Percentiles rank a stretch among this genome's conserved stretches.
Conservation (phyloP, 2,329 filamentous ascomycete species). For the Verticillium isaacii region DNA sequence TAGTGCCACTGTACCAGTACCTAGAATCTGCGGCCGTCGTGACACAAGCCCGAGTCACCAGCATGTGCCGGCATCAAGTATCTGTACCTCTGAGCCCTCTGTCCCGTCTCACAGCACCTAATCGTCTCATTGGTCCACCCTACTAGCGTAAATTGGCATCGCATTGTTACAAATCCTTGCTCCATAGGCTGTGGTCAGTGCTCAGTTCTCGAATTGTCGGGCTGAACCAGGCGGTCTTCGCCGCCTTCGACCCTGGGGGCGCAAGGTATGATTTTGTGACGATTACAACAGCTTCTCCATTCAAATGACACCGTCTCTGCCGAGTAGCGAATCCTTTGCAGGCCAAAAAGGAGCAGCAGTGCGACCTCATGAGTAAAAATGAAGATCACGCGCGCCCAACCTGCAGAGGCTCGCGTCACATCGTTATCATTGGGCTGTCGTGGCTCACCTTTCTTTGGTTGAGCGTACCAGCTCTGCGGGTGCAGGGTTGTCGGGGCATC, state of each 20-base stretch:
- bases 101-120: background rate
- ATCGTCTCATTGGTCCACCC: background rate
- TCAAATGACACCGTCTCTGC: no score
- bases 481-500: background rate
- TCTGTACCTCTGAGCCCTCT: background rate
- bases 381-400: background rate
- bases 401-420: background rate
- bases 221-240: background rate
- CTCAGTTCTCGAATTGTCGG: background rate
- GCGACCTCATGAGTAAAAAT: no score
- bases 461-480: no score
- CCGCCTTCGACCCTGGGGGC: background rate
- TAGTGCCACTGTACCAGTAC: background rate
- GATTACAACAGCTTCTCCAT: no score
- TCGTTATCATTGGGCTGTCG: background rate
- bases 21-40: background rate
- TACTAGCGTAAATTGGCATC: background rate
- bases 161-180: background rate
- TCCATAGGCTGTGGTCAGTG: background rate
- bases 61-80: background rate
- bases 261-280: no score
- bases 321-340: no score
- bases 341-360: no score
- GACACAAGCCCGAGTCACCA: background rate
- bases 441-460: background rate